Evolutionary conservation across 1,284 basidiomycete species (phyloP), one percentile per base, ranked within the genome.

Genomic region (Flammula alnicola): DNA sequence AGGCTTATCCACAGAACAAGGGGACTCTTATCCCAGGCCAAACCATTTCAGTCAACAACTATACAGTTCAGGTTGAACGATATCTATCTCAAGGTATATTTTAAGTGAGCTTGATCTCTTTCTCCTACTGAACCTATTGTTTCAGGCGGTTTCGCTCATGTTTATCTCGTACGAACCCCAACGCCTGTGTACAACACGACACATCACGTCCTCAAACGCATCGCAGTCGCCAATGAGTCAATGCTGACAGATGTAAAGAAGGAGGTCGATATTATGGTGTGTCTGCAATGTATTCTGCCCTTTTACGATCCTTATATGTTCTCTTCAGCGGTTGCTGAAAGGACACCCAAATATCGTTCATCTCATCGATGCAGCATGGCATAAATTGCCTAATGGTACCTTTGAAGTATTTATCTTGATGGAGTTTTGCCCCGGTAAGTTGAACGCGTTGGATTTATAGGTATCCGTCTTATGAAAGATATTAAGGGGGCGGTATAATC

Each of bases 361-460:
- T 66, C 85, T 97, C 65, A 91, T 96, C 66, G 94, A 97, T 71
- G 93, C 94, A n/a, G 87, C 92, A 42, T 93, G 92, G 79, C 86
- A 92, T 56, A 81, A 84, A 52, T 79, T 92, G 65, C 75, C 89
- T 2, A 89, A 88, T 63, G 93, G 93, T 37, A 80, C 81, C 37
- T 95, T 91, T 67, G 97, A 99, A 70, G 95, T 99, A 38, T 98
- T 98, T 70, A 99, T 99, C 66, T 80, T 99, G 52, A 99, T 99
- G 97, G 97, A 99, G 70, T 98, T 88, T 69, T 98, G 95, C 67
- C 77, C 81, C 64, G 82, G 82, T 81, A 61, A 55, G 70, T 59
- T 23, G 14, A 11, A 12, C 20, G 7, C 16, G 30, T 19, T 22
- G 10, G 17, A 35, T 38, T n/a, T 47, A 3, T 43, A 37, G n/a